Conservation (phyloP, 805 yeast genomes). For the Kluyveromyces aestuarii region DNA sequence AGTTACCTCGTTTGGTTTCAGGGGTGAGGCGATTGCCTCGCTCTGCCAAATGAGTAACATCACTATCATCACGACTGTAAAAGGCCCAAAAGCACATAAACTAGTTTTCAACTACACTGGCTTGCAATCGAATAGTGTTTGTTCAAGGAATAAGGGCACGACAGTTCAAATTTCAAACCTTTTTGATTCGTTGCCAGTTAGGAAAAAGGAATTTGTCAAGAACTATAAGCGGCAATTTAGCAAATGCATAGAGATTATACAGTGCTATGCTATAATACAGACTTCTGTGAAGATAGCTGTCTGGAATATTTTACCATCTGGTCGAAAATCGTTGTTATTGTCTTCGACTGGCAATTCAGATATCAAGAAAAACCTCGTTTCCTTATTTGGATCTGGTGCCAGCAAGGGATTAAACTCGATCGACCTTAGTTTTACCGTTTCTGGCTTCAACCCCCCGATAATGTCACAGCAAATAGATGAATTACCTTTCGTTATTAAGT, state of each 20-base stretch:
- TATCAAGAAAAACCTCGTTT: slow-evolving; percentile 49
- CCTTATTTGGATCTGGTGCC: slow-evolving; percentile 63
- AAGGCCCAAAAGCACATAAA: slow-evolving; percentile 48
- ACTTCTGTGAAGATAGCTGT: slow-evolving; percentile 52
- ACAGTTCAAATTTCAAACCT: slow-evolving; percentile 46
- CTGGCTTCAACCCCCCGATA: slow-evolving; percentile 13
- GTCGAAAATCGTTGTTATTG: slow-evolving; percentile 45
- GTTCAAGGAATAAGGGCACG: slow-evolving; percentile 64
- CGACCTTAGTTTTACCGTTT: slow-evolving; percentile 31
- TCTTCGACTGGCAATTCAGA: slow-evolving; percentile 45
- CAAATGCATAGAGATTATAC: slow-evolving; percentile 54
- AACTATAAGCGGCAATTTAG: slow-evolving; percentile 63
- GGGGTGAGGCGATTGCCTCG: slow-evolving; percentile 78
- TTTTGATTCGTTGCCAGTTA: slow-evolving; percentile 69
- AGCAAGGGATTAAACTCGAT: slow-evolving; percentile 49
- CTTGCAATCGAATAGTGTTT: slow-evolving; percentile 31
- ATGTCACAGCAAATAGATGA: slow-evolving; percentile 10
- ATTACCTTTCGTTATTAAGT: slow-evolving; percentile 27
- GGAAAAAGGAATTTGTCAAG: slow-evolving; percentile 63
- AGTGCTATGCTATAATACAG: slow-evolving; percentile 56
- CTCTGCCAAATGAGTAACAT: slow-evolving; percentile 48
- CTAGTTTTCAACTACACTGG: slow-evolving; percentile 54
- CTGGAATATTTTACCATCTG: slow-evolving; percentile 38
- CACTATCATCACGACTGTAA: slow-evolving; percentile 42
- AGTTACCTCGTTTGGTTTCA: slow-evolving; percentile 57